phyloP scores from a whole-genome alignment of 192 early-diverging fungal genomes.

The Podila verticillata region DNA sequence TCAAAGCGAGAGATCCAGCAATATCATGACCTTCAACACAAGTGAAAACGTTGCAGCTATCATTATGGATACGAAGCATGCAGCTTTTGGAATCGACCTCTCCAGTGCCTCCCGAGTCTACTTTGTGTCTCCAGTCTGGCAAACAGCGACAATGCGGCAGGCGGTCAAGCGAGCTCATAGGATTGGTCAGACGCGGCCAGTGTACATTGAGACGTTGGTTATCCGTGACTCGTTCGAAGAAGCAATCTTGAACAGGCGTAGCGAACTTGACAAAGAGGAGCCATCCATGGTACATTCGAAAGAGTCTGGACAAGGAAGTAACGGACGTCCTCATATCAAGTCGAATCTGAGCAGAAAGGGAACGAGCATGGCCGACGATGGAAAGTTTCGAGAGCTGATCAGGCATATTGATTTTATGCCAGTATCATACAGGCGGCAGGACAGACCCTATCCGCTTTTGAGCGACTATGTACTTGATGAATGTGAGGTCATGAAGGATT shows the following conservation, averaged over 20 bases:
- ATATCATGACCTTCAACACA: slow-evolving; percentile 73
- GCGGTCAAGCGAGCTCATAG: slow-evolving; percentile 90
- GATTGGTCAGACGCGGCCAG: slow-evolving; percentile 72
- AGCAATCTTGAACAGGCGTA: slow-evolving; percentile 41
- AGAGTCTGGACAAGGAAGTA: not conserved
- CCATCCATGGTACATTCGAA: not conserved
- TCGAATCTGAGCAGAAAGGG: not conserved
- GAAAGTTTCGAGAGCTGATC: slow-evolving; percentile 17
- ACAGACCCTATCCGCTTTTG: not conserved
- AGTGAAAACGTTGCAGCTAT: slow-evolving; percentile 55
- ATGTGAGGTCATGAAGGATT: not conserved
- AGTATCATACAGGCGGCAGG: not conserved
- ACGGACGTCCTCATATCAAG: not conserved
- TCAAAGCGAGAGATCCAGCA: slow-evolving; percentile 52
- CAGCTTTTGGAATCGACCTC: slow-evolving; percentile 82
- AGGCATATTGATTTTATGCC: slow-evolving; percentile 21
- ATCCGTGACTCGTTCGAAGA: slow-evolving; percentile 67
- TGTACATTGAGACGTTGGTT: slow-evolving; percentile 69
- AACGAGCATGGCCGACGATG: slow-evolving; percentile 20
- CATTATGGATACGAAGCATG: slow-evolving; percentile 62
- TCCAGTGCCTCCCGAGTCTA: slow-evolving; percentile 77
- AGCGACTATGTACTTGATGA: not conserved
- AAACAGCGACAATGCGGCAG: slow-evolving; percentile 76
- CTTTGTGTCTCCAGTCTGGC: slow-evolving; percentile 80
- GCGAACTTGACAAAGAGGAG: not conserved